Evolutionary conservation across 1,284 basidiomycete species (phyloP).

Genomic region (Ganoderma meredithae): DNA sequence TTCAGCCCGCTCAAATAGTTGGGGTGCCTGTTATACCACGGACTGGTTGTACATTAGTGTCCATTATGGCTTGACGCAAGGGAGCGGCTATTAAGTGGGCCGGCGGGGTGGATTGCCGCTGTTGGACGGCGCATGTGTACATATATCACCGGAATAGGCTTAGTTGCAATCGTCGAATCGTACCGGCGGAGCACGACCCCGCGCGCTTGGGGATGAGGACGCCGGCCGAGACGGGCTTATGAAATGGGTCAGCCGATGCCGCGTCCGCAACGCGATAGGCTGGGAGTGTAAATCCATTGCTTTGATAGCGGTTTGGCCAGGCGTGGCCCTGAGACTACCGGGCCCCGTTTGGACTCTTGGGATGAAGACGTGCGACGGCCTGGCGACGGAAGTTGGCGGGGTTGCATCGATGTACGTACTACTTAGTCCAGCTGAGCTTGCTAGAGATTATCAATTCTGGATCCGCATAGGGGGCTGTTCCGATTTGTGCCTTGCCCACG

Average conservation of each 20-base stretch:
- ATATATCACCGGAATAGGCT: conserved; percentile 24
- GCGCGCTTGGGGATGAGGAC: conserved; percentile 10
- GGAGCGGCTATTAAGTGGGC: conserved; percentile 7
- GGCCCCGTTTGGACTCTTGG: conserved; percentile 1
- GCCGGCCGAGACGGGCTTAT: conserved; percentile 4
- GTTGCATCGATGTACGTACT: not conserved
- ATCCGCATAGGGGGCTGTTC: conserved; percentile 27
- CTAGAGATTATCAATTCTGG: conserved; percentile 22
- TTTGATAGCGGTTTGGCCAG: conserved; percentile 1
- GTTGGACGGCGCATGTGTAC: conserved; percentile 31
- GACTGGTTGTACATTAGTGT: conserved; percentile 4
- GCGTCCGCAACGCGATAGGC: conserved; percentile 8
- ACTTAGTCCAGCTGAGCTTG: conserved; percentile 6
- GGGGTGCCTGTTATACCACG: not conserved
- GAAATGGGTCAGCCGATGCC: conserved; percentile 8
- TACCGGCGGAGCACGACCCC: conserved; percentile 6
- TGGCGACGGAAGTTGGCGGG: not conserved
- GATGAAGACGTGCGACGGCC: conserved; percentile 1
- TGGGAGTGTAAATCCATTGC: conserved; percentile 1
- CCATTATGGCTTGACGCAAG: not conserved
- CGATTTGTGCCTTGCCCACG: conserved; percentile 31
- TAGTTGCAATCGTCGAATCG: conserved; percentile 16
- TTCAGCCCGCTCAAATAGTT: conserved; percentile 81
- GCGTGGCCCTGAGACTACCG: conserved; percentile 3
- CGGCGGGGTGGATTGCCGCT: conserved; percentile 5